Evolutionary conservation across 306 rosid genomes (phyloP).

Genomic region (Pyrus betulifolia): DNA sequence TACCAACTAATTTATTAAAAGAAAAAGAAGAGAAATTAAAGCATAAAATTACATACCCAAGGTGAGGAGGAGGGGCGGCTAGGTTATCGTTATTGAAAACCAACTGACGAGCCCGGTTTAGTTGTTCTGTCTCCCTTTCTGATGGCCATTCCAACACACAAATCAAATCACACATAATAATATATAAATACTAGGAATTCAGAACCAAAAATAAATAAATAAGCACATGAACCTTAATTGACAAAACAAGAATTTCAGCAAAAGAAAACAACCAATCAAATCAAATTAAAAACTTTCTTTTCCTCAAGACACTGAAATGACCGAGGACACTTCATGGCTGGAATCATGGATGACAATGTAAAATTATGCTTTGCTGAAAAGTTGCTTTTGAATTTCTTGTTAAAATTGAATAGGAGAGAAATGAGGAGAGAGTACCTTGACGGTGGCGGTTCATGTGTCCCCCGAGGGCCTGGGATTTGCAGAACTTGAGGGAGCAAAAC

Average conservation of each 20-base stretch:
- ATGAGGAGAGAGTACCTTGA: slow-evolving; percentile 48
- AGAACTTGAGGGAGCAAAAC: slow-evolving; percentile 99
- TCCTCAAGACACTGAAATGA: slow-evolving; percentile 27
- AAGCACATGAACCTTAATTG: not conserved
- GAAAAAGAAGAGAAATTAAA: not conserved
- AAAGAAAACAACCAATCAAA: not conserved
- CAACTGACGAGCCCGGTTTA: slow-evolving; percentile 90
- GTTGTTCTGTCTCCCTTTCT: slow-evolving; percentile 99
- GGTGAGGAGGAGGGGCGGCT: slow-evolving; percentile 57
- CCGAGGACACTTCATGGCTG: slow-evolving; percentile 8
- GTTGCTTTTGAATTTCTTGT: not conserved
- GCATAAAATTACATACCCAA: slow-evolving; percentile 43
- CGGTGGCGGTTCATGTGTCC: slow-evolving; percentile 99
- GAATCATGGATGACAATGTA: not conserved
- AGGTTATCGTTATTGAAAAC: slow-evolving; percentile 75
- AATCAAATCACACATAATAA: slow-evolving; percentile 17
- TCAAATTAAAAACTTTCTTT: not conserved
- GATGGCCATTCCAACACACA: slow-evolving; percentile 22
- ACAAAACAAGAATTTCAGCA: not conserved
- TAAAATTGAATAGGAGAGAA: not conserved
- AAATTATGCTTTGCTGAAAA: not conserved
- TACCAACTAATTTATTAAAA: not conserved
- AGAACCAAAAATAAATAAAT: no score
- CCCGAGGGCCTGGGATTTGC: slow-evolving; percentile 99
- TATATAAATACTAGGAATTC: not conserved